phyloP scores from a whole-genome alignment of 768 basidiomycete species.

The Xanthoconium purpureum region DNA sequence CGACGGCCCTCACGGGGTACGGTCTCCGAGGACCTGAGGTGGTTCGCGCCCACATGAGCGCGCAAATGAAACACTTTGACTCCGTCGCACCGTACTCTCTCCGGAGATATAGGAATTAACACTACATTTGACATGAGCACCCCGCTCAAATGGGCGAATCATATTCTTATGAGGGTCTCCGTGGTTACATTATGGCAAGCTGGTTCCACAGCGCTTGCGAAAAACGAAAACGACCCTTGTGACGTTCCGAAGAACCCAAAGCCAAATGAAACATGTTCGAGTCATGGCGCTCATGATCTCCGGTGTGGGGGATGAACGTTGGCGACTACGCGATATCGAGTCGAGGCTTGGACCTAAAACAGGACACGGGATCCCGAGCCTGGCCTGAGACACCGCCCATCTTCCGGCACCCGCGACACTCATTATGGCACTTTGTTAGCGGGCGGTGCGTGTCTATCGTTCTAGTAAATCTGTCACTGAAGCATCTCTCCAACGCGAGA shows the following conservation, averaged over 20 bases:
- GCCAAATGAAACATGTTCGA: too few species aligned
- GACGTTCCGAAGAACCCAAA: neutral
- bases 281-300: neutral
- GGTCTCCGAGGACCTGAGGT: conserved; percentile 18
- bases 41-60: conserved; percentile 1
- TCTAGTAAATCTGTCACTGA: too few species aligned
- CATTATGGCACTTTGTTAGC: neutral
- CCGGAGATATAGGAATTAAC: conserved; percentile 7
- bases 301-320: neutral
- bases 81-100: neutral
- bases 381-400: neutral
- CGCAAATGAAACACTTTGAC: conserved; percentile 22
- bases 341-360: neutral
- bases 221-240: neutral
- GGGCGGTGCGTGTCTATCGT: too few species aligned
- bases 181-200: conserved; percentile 19
- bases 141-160: too few species aligned
- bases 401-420: neutral
- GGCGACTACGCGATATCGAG: neutral
- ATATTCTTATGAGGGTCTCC: neutral
- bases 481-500: too few species aligned
- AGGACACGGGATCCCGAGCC: neutral
- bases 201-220: neutral
- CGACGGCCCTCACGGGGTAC: neutral
- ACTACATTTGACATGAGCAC: too few species aligned